Evolutionary conservation across 23 red algal genomes (phyloP), one percentile per base, ranked within the genome.

Genomic region (Gracilaria vermiculophylla): DNA sequence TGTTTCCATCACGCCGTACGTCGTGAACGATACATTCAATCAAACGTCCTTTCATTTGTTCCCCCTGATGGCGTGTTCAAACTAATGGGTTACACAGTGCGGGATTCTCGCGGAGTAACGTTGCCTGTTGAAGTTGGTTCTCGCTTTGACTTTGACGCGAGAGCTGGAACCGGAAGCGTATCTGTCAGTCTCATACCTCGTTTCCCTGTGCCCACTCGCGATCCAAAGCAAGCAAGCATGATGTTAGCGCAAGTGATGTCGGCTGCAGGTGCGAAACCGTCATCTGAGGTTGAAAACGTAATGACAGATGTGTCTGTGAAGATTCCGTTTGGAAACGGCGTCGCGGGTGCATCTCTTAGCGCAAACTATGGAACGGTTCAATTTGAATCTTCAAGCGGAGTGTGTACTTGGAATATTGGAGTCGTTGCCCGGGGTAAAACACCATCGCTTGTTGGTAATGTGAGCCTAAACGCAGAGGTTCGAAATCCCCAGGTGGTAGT

Each of bases 61-160:
- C 95, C 95, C 0, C 95, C 95, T 41, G 95, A 97, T 51, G 91
- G 95, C 9, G 70, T 69, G 3, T 97, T 93, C 37, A 92, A 75
- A 51, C 86, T 97, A 31, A 70, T 94, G 56, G 37, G 35, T 5
- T 97, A 94, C 83, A 74, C 80, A 10, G 55, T 94, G 19, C 80
- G 95, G 21, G 87, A 88, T 5, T 41, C 58, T 33, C 53, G 76
- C 48, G 69, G 62, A n/a, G 39, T 94, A 3, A 83, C 71, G 3
- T 54, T 97, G 44, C 91, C 88, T 3, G 48, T 97, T 49, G 89
- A 89, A 52, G 79, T 94, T 35, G 58, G 82, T 41, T 72, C 86
- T 5, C 53, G 86, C 32, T 43, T 95, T 19, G 57, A 76, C 40
- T 85, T 86, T 60, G 85, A 83, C 66, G 54, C 29, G 44, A 65